These are phyloP conservation scores for Penicillium antarcticum DNA, from an alignment of 495 filamentous ascomycete species.

Conservation along the genomic window DNA sequence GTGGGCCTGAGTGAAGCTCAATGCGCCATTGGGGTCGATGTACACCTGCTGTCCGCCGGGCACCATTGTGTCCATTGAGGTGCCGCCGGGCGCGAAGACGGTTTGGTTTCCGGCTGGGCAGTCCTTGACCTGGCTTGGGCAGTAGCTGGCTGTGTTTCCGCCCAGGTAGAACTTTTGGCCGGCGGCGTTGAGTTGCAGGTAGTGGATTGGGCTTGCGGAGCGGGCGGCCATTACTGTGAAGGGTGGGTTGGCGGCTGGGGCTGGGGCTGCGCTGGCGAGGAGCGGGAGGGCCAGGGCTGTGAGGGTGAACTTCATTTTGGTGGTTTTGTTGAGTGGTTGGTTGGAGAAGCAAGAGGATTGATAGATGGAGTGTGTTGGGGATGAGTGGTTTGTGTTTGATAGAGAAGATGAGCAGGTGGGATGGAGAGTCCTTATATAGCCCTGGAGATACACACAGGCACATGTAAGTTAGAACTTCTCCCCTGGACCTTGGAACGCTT, in stretches of 20 bases:
- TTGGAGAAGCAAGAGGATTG: neutral
- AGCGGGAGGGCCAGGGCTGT: slow-evolving; percentile 29
- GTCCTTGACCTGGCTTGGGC: slow-evolving; percentile 21
- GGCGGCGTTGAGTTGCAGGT: slow-evolving; percentile 34
- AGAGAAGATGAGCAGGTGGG: too few species aligned
- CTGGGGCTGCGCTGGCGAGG: slow-evolving; percentile 27
- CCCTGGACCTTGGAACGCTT: too few species aligned
- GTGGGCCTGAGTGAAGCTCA: slow-evolving; percentile 61
- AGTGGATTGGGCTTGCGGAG: slow-evolving; percentile 43
- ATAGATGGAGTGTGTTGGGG: neutral
- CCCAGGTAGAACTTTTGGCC: slow-evolving; percentile 42
- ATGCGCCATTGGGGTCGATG: slow-evolving; percentile 50
- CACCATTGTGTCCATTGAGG: slow-evolving; percentile 46
- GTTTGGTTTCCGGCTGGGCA: slow-evolving; percentile 46
- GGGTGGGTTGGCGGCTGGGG: slow-evolving; percentile 14
- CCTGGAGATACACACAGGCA: too few species aligned
- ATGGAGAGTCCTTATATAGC: too few species aligned
- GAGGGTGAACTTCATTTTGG: slow-evolving; percentile 29
- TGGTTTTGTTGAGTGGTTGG: neutral
- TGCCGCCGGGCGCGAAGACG: slow-evolving; percentile 36
- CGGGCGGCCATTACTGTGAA: slow-evolving; percentile 38
- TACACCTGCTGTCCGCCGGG: slow-evolving; percentile 67
- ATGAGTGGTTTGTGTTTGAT: neutral
- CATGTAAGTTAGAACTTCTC: too few species aligned
- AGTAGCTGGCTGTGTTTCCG: slow-evolving; percentile 37